Evolutionary conservation across 495 filamentous ascomycete species (phyloP), one percentile per base, ranked within the genome.

Genomic region (Penicillium canariense): DNA sequence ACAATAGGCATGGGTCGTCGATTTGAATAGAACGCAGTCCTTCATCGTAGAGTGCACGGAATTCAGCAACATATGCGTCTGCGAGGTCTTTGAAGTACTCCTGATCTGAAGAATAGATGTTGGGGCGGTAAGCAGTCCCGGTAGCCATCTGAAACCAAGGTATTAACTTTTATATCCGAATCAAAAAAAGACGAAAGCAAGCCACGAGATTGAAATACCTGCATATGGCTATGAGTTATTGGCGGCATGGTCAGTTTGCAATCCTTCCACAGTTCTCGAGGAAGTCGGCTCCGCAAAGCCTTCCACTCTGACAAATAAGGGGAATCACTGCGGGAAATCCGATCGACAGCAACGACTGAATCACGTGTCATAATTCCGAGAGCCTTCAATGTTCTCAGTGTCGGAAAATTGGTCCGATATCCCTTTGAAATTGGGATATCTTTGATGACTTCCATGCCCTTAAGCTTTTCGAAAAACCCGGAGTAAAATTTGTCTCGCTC

Each of bases 221-320:
- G 61, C 42, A 61, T 51, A 40, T 62, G 58, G n/a, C 52, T 44
- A 53, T 60, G 60, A 6, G 62, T 65, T 8, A 60, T 45, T 18
- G 54, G 52, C 2, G 59, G 54, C 43, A 65, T 56, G 17, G 59
- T 65, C 32, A 65, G n/a, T 38, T 65, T 65, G 32, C 55, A 61
- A 15, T 65, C 62, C 25, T 52, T 46, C 62, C 58, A 65, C 28
- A 44, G 27, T 8, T 52, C 51, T 4, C 30, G 28, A 11, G 62
- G 48, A 25, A 65, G 15, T 4, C 55, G 47, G 7, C 40, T 22
- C 11, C 52, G 47, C 52, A 65, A 44, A 12, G 48, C 25, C 38
- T 55, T 43, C 63, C 63, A 66, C 8, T 65, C 58, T 3, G 54
- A 50, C n/a, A 65, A 40, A 20, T 61, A 64, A 9, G 54, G 39